These are phyloP conservation scores for Lactarius tabidus DNA, from an alignment of 768 basidiomycete species.

Conservation along the genomic window DNA sequence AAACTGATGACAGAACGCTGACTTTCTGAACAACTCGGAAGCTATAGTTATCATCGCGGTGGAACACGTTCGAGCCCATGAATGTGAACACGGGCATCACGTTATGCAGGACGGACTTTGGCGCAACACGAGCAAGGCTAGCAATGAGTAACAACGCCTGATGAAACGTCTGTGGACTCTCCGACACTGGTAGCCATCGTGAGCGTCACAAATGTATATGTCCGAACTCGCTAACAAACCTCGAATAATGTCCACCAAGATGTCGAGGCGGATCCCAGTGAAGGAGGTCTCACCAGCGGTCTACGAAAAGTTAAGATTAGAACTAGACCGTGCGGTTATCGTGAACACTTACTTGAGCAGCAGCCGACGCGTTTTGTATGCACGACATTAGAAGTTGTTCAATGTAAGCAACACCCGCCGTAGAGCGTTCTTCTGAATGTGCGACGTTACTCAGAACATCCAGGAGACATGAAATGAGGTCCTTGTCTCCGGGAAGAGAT, in stretches of 20 bases:
- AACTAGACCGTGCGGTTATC: neutral
- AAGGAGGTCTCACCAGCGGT: constrained; percentile 50
- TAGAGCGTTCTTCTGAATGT: constrained; percentile 48
- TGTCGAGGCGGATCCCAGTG: constrained; percentile 69
- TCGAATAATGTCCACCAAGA: constrained; percentile 83
- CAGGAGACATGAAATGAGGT: constrained; percentile 67
- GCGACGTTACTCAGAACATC: constrained; percentile 67
- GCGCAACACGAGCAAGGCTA: constrained; percentile 74
- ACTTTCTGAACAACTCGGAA: constrained; percentile 95
- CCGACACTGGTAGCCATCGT: constrained; percentile 51
- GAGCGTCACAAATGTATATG: constrained; percentile 8
- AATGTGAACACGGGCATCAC: constrained; percentile 99
- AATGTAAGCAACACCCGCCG: constrained; percentile 69
- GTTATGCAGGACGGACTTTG: constrained; percentile 89
- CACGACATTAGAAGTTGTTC: constrained; percentile 84
- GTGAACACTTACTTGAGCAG: constrained; percentile 46
- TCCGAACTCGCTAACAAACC: constrained; percentile 40
- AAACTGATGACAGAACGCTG: constrained; percentile 10
- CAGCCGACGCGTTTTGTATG: constrained; percentile 59
- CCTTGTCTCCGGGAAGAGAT: constrained; percentile 61
- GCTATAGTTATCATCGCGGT: constrained; percentile 92
- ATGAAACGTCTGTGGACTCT: constrained; percentile 92
- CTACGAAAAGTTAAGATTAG: constrained; percentile 32
- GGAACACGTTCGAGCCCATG: constrained; percentile 98
- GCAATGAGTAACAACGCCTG: constrained; percentile 88